phyloP scores from a whole-genome alignment of 225 moss, liverwort and hornwort genomes.

The Bryum argenteum region DNA sequence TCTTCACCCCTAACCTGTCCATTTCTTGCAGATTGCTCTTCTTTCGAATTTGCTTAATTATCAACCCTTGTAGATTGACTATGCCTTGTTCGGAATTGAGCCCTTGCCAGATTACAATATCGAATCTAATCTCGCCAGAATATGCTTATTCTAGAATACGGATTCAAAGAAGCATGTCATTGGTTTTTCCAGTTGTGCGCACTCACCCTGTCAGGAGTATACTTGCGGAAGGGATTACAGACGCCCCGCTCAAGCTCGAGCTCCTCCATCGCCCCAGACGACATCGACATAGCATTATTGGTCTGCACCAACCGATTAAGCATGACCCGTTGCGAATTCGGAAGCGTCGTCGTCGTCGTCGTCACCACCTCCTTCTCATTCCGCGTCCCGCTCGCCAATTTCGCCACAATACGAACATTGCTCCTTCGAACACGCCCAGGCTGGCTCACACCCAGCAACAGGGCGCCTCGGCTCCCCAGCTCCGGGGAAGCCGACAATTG shows the following conservation, averaged over 20 bases:
- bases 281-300: background rate
- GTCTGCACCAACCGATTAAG: slow-evolving; percentile 39
- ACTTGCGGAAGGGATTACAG: slow-evolving; percentile 94
- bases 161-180: background rate
- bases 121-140: too few species aligned
- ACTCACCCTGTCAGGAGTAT: slow-evolving; percentile 78
- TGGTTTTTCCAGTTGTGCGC: too few species aligned
- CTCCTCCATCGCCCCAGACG: slow-evolving; percentile 71
- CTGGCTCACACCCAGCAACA: slow-evolving; percentile 25
- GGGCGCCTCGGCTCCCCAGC: slow-evolving; percentile 24
- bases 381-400: slow-evolving; percentile 46
- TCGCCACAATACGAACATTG: slow-evolving; percentile 35
- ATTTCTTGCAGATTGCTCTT: too few species aligned
- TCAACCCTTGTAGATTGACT: background rate
- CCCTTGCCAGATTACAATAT: background rate
- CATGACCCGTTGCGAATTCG: slow-evolving; percentile 35
- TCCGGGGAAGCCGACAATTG: slow-evolving; percentile 13
- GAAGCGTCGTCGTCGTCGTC: slow-evolving; percentile 12
- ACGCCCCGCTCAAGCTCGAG: slow-evolving; percentile 93
- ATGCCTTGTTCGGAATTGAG: background rate
- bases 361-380: slow-evolving; percentile 17
- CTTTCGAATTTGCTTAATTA: background rate
- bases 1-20: too few species aligned
- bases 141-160: background rate
- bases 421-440: slow-evolving; percentile 2